Percentiles rank a stretch among this genome's conserved stretches.
These are phyloP conservation scores for Cylindricascospora bacillispora DNA, from an alignment of 1,139 yeast genomes.

Conservation along the genomic window DNA sequence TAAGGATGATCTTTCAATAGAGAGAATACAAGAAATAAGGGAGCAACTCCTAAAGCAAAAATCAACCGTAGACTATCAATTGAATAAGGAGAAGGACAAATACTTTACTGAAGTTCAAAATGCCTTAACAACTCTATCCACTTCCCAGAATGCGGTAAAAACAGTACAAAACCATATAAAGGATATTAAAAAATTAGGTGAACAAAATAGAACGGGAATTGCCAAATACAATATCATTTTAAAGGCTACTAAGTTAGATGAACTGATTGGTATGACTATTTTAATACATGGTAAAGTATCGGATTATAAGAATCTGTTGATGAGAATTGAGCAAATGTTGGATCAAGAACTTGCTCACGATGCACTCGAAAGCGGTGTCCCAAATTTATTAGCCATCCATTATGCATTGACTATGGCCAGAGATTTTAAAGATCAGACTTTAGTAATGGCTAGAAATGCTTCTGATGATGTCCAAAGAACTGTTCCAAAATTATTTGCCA, in stretches of 20 bases:
- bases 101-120: slow-evolving; percentile 17
- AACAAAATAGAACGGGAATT: slow-evolving; percentile 39
- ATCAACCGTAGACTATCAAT: slow-evolving; percentile 57
- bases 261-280: slow-evolving; percentile 59
- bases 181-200: slow-evolving; percentile 45
- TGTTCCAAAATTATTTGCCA: slow-evolving; percentile 44
- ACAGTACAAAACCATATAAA: slow-evolving; percentile 42
- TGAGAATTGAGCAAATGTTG: slow-evolving; percentile 40
- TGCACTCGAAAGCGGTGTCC: slow-evolving; percentile 43
- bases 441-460: slow-evolving; percentile 38
- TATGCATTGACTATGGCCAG: slow-evolving; percentile 56
- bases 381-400: slow-evolving; percentile 54
- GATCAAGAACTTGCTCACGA: slow-evolving; percentile 40
- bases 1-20: slow-evolving; percentile 21
- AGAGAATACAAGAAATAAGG: slow-evolving; percentile 25
- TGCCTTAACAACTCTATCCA: slow-evolving; percentile 19
- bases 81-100: slow-evolving; percentile 42
- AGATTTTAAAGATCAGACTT: slow-evolving; percentile 67
- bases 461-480: slow-evolving; percentile 64
- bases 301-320: slow-evolving; percentile 40
- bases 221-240: slow-evolving; percentile 47
- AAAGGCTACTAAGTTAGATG: slow-evolving; percentile 53
- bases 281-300: slow-evolving; percentile 52
- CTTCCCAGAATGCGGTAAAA: slow-evolving; percentile 30
- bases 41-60: slow-evolving; percentile 57